Base-by-base conservation (phyloP, 1,139 yeast species). In the Kurtzmaniella quercitrusa region DNA sequence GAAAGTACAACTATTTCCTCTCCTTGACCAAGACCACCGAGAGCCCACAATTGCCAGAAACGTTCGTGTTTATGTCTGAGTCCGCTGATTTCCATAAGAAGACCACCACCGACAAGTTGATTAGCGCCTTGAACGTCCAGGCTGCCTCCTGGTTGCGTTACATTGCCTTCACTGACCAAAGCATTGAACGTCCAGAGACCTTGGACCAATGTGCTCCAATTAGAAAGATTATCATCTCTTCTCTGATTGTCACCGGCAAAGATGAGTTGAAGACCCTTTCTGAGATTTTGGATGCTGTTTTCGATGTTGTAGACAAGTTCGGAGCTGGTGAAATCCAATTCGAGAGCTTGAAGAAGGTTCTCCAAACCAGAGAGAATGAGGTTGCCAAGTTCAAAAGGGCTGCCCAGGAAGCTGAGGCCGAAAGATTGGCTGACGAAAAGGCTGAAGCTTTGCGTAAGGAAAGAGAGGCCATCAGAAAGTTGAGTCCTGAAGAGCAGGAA, bases 11-110 rank as follows among this genome's bases (percentile, higher is more conserved):
- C 68, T 93, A 89, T 68, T 91, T 70, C 66, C 73, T 91, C 59
- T 85, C 96, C 1, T 75, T 91, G 58, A 88, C 98, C 53, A 86
- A 80, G 56, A 89, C 96, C 36, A 58, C 85, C 34, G 88, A 82
- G 58, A 82, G 90, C 25, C 63, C 76, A 25, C 74, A 77, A 54
- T 70, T 91, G 55, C 96, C 97, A 40, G 58, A 68, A 44, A 79
- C 85, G 46, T 85, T 77, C 60, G 96, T 90, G 18, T 88, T 81
- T 67, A 91, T 93, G 98, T 75, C 88, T 55, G 98, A 93, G 70
- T 81, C 81, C 46, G 77, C 81, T 48, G 98, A 91, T 61, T 73
- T 88, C 65, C 89, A 84, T 55, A 89, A 82, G 7, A 70, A 79
- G 51, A 66, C 85, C 46, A 73, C 76, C 51, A 73, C 80, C 41